Base-by-base conservation (phyloP, 208 protist species). In the Wallacemonas sp. region DNA sequence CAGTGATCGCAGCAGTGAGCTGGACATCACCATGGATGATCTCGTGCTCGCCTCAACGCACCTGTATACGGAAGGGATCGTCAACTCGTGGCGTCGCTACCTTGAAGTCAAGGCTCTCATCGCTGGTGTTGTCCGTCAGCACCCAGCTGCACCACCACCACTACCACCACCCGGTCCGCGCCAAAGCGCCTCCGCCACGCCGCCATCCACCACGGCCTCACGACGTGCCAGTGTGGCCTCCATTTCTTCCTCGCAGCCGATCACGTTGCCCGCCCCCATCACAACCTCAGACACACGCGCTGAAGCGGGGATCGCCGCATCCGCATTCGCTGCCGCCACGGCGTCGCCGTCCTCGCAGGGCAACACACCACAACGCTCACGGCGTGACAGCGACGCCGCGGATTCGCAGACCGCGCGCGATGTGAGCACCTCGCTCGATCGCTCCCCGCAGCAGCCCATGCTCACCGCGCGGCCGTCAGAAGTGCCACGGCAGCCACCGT, bases 1-100 rank as follows among this genome's bases (percentile, higher is more conserved):
- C 9, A 14, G 36, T 14, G 6, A 6, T 6, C 36, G 19, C 47
- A n/a, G 19, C n/a, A 16, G 3, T 12, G 52, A 58, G 3, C 6
- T 58, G 9, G 52, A 58, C 38, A 9, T 58, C 17, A 58, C 52
- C 29, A 58, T 58, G 32, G 52, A 58, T 21, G 52, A 58, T 58
- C 30, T 58, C 19, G 52, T 58, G 14, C 14, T 12, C 16, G 52
- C n/a, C 52, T 33, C 52, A 14, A 41, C 32, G 32, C 52, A 58
- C 16, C 4, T 58, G 16, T 58, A 58, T 29, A 41, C 26, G 12
- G 21, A 19, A 11, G 32, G 29, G n/a, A 58, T 58, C 21, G 17
- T 58, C 9, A 24, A 39, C 52, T n/a, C 52, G 16, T 58, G 52
- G 52, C 52, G 30, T 8, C 12, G 17, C 29, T 58, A 58, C 52